phyloP scores from a whole-genome alignment of 2,329 filamentous ascomycete genomes.

The Trichoderma guizhouense region DNA sequence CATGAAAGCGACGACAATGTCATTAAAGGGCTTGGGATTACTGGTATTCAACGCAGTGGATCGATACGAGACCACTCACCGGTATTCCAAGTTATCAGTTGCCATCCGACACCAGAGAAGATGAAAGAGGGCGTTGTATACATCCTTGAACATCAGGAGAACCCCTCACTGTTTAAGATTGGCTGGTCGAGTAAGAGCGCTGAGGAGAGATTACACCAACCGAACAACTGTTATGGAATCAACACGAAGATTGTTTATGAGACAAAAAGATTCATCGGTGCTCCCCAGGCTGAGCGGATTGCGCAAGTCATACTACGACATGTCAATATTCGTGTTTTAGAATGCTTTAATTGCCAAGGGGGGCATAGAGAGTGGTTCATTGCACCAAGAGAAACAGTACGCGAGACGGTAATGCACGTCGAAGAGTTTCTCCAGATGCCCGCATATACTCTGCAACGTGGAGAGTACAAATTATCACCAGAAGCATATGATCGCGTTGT shows the following conservation, averaged over 20 bases:
- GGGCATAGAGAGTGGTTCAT: background rate
- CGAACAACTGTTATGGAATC: background rate
- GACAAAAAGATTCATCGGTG: background rate
- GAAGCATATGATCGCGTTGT: background rate
- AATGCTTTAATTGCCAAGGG: background rate
- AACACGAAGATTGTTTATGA: background rate
- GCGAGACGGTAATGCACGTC: background rate
- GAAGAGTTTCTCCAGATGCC: slow-evolving; percentile 1
- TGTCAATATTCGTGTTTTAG: background rate
- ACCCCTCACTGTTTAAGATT: background rate
- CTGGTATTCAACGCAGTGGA: background rate
- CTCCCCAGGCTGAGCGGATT: background rate
- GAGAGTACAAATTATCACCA: background rate
- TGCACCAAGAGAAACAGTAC: background rate
- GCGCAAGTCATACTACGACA: background rate
- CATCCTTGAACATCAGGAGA: background rate
- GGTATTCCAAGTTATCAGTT: background rate
- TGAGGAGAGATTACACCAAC: background rate
- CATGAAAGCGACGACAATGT: background rate
- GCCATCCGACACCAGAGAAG: background rate
- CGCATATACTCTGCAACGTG: background rate
- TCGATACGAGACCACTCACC: slow-evolving; percentile 8
- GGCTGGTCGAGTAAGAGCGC: slow-evolving; percentile 1
- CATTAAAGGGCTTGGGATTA: background rate
- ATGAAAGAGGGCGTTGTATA: slow-evolving; percentile 8